phyloP scores from a whole-genome alignment of 768 basidiomycete genomes.

The Russula emetica region DNA sequence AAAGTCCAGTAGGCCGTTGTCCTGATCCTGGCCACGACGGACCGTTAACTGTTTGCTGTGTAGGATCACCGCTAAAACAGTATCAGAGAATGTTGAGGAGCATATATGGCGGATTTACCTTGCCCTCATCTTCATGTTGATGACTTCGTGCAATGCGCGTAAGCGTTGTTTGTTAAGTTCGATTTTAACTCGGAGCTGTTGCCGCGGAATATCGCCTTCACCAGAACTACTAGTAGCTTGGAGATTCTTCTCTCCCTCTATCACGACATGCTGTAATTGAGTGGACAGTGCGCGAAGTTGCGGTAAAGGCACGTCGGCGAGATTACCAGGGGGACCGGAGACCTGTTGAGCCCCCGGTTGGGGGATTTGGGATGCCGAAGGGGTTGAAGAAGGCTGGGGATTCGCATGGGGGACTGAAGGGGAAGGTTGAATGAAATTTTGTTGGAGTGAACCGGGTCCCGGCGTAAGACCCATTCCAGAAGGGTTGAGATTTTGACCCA shows the following conservation, averaged over 20 bases:
- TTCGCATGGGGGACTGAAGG: slow-evolving; percentile 7
- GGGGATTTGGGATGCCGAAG: slow-evolving; percentile 9
- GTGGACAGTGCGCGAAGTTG: background rate
- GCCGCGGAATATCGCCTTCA: slow-evolving; percentile 13
- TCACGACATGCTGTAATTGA: background rate
- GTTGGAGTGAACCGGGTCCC: slow-evolving; percentile 16
- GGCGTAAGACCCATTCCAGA: slow-evolving; percentile 16
- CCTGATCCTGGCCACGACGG: background rate
- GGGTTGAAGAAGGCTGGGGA: slow-evolving; percentile 1
- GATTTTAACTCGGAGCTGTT: background rate
- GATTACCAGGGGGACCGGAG: background rate
- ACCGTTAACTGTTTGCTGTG: slow-evolving; percentile 15
- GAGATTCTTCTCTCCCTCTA: slow-evolving; percentile 14
- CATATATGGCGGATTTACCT: slow-evolving; percentile 1
- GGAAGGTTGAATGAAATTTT: slow-evolving; percentile 14
- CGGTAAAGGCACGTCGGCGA: background rate
- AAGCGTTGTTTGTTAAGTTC: slow-evolving; percentile 3
- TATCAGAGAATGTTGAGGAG: background rate
- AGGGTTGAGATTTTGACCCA: slow-evolving; percentile 17
- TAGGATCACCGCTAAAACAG: slow-evolving; percentile 12
- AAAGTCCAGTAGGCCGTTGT: slow-evolving; percentile 14
- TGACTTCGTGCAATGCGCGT: slow-evolving; percentile 2
- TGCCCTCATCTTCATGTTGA: background rate
- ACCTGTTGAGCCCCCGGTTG: slow-evolving; percentile 4
- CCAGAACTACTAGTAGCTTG: background rate